Evolutionary conservation across 768 basidiomycete genomes (phyloP).

Genomic region (Jaapia argillacea): DNA sequence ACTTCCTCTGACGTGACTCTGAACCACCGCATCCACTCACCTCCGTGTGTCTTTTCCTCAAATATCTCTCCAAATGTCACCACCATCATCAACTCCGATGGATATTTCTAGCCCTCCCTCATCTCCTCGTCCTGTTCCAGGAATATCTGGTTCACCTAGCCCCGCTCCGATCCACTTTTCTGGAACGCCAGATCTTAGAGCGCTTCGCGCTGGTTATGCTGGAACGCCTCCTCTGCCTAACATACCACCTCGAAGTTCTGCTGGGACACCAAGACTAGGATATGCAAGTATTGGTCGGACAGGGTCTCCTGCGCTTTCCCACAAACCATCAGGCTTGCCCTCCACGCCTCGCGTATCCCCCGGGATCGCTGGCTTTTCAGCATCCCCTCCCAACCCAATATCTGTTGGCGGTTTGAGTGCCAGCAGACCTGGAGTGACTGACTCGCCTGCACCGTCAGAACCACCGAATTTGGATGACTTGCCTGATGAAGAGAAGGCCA

Average conservation of each 20-base stretch:
- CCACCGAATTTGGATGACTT: conserved; percentile 44
- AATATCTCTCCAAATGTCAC: too few relatives aligned
- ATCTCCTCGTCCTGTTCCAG: neutral
- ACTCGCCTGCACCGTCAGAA: conserved; percentile 17
- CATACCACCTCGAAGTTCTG: conserved; percentile 34
- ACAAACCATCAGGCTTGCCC: conserved; percentile 10
- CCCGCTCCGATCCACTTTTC: conserved; percentile 24
- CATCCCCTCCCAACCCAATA: conserved; percentile 8
- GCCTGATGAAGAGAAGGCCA: conserved; percentile 77
- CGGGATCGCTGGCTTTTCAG: conserved; percentile 8
- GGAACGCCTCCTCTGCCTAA: conserved; percentile 43
- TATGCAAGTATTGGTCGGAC: conserved; percentile 6
- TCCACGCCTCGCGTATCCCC: conserved; percentile 8
- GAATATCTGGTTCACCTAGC: neutral
- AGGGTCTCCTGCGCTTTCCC: conserved; percentile 7
- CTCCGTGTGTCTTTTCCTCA: too few relatives aligned
- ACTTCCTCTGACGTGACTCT: too few relatives aligned
- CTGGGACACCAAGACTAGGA: conserved; percentile 5
- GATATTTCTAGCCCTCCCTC: neutral
- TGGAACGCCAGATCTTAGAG: conserved; percentile 57
- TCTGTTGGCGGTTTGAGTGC: conserved; percentile 30
- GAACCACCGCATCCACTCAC: too few relatives aligned
- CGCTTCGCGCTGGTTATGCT: conserved; percentile 55
- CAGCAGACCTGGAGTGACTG: conserved; percentile 21
- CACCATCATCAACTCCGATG: neutral